Percentiles rank a stretch among this genome's conserved stretches.
Conservation (phyloP, 2,329 filamentous ascomycete species). For the Colletotrichum viniferum region DNA sequence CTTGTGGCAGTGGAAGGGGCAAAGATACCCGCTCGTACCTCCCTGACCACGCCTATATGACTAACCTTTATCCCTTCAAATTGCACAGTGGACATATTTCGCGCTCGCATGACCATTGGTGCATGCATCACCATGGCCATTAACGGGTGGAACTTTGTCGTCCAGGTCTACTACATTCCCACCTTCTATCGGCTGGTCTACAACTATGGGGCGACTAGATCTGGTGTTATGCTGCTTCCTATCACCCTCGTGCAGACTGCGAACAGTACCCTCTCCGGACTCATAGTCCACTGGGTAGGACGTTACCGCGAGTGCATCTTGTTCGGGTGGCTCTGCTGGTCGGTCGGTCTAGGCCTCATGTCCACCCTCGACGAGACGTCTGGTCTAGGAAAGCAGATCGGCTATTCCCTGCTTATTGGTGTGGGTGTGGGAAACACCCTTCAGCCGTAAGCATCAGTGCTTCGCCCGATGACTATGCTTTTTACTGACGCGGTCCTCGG, state of each 20-base stretch:
- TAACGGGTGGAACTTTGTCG: conserved; percentile 63
- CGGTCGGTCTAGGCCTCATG: conserved; percentile 55
- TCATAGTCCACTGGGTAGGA: conserved; percentile 56
- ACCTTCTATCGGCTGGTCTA: conserved; percentile 52
- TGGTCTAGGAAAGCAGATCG: conserved; percentile 56
- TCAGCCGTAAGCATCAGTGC: conserved; percentile 42
- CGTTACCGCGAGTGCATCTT: conserved; percentile 59
- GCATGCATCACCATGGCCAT: conserved; percentile 61
- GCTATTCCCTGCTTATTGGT: conserved; percentile 57
- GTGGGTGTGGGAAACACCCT: conserved; percentile 57
- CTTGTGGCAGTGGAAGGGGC: conserved; percentile 56
- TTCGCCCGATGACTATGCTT: not conserved
- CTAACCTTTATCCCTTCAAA: not conserved
- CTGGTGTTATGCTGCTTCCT: conserved; percentile 46
- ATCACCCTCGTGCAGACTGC: conserved; percentile 48
- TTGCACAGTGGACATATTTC: conserved; percentile 55
- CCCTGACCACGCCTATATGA: not conserved
- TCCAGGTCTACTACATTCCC: conserved; percentile 55
- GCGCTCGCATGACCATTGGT: conserved; percentile 55
- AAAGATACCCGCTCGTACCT: conserved; percentile 52
- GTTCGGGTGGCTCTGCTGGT: conserved; percentile 57
- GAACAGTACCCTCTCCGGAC: conserved; percentile 54
- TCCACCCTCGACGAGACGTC: conserved; percentile 54
- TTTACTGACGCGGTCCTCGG: not conserved
- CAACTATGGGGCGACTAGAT: conserved; percentile 44